Evolutionary conservation across 225 moss, liverwort and hornwort genomes (phyloP).

Genomic region (Anthoceros angustus): DNA sequence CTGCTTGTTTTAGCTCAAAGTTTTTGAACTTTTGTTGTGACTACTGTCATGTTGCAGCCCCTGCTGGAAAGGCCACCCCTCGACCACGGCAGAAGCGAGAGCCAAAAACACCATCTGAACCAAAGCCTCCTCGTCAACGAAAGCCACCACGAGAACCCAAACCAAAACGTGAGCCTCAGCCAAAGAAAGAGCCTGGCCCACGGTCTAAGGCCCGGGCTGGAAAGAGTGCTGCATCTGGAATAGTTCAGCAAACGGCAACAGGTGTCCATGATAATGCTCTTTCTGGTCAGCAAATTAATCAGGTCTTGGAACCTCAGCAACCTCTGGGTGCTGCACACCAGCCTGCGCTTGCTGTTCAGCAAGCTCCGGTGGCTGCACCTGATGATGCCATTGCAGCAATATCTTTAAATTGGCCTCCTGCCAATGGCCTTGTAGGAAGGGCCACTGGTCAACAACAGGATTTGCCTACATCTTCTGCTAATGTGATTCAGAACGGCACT

Average conservation of each 20-base stretch:
- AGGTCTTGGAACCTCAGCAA: no score
- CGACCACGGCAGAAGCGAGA: neutral
- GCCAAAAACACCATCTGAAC: neutral
- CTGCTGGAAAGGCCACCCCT: neutral
- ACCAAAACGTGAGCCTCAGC: neutral
- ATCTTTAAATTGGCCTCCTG: no score
- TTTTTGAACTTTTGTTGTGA: neutral
- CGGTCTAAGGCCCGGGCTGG: neutral
- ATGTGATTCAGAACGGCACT: no score
- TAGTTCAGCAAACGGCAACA: neutral
- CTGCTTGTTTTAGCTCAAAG: neutral
- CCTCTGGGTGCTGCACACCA: no score
- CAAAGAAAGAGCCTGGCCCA: conserved; percentile 1
- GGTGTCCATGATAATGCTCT: neutral
- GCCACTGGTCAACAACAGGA: no score
- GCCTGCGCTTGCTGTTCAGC: no score
- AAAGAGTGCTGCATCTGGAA: neutral
- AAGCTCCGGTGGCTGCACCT: no score
- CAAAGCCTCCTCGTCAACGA: neutral
- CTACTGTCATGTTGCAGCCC: neutral
- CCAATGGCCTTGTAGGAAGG: no score
- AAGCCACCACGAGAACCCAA: conserved; percentile 1
- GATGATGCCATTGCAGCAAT: no score
- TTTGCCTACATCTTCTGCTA: no score
- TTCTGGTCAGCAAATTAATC: no score